Evolutionary conservation across 2,329 filamentous ascomycete genomes (phyloP).

Genomic region (Chalaropsis ovoidea): DNA sequence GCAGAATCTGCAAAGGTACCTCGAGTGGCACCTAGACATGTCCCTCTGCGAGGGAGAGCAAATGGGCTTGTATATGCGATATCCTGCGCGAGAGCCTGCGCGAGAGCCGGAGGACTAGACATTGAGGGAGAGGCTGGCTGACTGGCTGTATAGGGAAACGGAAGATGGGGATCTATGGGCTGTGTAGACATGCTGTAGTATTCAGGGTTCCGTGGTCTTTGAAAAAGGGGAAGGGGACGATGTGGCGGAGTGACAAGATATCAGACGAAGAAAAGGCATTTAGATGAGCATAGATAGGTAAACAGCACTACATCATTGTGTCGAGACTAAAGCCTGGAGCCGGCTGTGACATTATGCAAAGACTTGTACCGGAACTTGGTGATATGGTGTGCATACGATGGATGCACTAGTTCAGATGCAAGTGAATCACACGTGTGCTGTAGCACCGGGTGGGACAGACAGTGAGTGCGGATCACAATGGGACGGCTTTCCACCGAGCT

Average conservation of each 20-base stretch:
- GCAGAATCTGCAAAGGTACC: not conserved
- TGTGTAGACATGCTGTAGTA: not conserved
- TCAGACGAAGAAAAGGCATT: not conserved
- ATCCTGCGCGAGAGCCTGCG: not conserved
- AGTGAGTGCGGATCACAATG: not conserved
- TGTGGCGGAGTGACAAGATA: not conserved
- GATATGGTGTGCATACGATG: not conserved
- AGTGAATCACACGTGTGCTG: not conserved
- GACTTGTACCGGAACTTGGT: not conserved
- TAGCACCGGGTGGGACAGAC: not conserved
- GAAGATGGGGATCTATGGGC: not conserved
- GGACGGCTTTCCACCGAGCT: not conserved
- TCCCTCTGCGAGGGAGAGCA: not conserved
- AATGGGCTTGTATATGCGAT: too few relatives aligned
- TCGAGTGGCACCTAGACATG: not conserved
- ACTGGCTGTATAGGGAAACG: not conserved
- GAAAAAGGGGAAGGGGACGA: not conserved
- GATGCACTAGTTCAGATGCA: not conserved
- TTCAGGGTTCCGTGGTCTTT: not conserved
- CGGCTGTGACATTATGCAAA: too few relatives aligned
- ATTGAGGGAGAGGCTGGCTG: not conserved
- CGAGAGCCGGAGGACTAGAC: not conserved
- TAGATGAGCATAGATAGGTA: not conserved
- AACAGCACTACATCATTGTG: not conserved
- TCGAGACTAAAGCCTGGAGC: not conserved